Percentiles rank a stretch among this genome's conserved stretches.
These are phyloP conservation scores for Magnusiomyces tetraspermus DNA, from an alignment of 1,139 yeast genomes.

Conservation along the genomic window DNA sequence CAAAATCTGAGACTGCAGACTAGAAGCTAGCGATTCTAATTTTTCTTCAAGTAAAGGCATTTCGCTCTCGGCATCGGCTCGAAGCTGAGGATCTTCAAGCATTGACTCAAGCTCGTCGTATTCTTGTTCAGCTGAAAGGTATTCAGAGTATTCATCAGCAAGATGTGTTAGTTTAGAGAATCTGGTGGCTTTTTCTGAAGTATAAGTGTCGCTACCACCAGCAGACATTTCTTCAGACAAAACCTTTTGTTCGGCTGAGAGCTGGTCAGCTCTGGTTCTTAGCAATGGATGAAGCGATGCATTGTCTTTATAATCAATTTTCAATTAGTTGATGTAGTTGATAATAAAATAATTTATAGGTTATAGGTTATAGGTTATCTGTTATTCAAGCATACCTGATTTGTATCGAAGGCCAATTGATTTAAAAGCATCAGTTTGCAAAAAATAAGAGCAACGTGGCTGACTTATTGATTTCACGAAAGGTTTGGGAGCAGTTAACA, in stretches of 20 bases:
- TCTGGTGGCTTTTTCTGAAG: conserved; percentile 46
- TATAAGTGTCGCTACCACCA: conserved; percentile 36
- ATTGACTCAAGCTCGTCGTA: conserved; percentile 32
- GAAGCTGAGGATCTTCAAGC: conserved; percentile 32
- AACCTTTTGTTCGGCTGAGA: conserved; percentile 41
- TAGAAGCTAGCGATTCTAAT: conserved; percentile 29
- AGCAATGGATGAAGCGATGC: conserved; percentile 55
- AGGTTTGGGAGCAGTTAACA: too few species aligned
- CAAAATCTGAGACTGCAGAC: conserved; percentile 49
- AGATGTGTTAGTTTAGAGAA: conserved; percentile 49
- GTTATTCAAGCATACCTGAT: too few species aligned
- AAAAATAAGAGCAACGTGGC: too few species aligned
- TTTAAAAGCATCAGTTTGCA: too few species aligned
- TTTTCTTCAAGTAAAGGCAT: conserved; percentile 32
- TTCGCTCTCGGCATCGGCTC: conserved; percentile 40
- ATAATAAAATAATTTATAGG: too few species aligned
- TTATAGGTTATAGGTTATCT: too few species aligned
- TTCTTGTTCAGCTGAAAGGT: conserved; percentile 31
- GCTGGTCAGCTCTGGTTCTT: conserved; percentile 48
- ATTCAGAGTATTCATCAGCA: conserved; percentile 44
- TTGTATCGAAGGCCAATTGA: too few species aligned
- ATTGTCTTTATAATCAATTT: too few species aligned
- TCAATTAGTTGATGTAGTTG: too few species aligned
- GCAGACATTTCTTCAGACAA: conserved; percentile 42
- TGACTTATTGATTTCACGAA: too few species aligned